A percentile compares a stretch with the other conserved stretches of the same genome.
Evolutionary conservation across 2,329 filamentous ascomycete genomes (phyloP).

Genomic region (Diaporthe citri): DNA sequence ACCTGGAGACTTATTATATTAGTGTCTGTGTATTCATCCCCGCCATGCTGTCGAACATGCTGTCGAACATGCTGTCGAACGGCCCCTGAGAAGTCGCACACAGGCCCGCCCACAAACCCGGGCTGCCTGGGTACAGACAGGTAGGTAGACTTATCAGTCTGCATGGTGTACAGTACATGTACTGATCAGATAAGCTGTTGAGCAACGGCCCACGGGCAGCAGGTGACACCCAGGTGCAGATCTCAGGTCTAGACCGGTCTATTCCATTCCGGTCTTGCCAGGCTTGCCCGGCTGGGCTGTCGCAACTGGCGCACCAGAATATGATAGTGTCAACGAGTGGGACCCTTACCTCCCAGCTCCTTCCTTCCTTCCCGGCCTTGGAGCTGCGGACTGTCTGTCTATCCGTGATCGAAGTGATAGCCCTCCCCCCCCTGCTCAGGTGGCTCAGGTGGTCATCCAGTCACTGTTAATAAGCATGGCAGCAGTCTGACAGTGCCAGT

Average conservation of each 20-base stretch:
- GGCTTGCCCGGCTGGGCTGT: slow-evolving; percentile 14
- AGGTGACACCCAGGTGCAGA: slow-evolving; percentile 15
- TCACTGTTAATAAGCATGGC: neutral
- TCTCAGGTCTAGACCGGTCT: slow-evolving; percentile 40
- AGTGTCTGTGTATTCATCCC: neutral
- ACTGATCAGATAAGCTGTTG: slow-evolving; percentile 20
- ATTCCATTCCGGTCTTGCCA: slow-evolving; percentile 17
- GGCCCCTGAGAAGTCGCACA: neutral
- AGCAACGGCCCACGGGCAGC: slow-evolving; percentile 11
- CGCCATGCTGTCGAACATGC: neutral
- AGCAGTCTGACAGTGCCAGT: neutral
- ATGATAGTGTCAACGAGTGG: neutral
- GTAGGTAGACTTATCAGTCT: neutral
- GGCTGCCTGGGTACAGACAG: neutral
- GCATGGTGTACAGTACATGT: neutral
- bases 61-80: neutral
- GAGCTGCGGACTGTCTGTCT: neutral
- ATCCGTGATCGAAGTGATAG: no score
- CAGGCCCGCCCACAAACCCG: neutral
- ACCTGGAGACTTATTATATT: neutral
- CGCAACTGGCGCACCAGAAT: slow-evolving; percentile 6
- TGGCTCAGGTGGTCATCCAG: no score
- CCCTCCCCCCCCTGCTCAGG: no score
- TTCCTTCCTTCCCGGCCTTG: neutral
- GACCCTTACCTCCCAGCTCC: neutral